phyloP scores from a whole-genome alignment of 2,329 filamentous ascomycete species.

The Coleophoma cylindrospora region DNA sequence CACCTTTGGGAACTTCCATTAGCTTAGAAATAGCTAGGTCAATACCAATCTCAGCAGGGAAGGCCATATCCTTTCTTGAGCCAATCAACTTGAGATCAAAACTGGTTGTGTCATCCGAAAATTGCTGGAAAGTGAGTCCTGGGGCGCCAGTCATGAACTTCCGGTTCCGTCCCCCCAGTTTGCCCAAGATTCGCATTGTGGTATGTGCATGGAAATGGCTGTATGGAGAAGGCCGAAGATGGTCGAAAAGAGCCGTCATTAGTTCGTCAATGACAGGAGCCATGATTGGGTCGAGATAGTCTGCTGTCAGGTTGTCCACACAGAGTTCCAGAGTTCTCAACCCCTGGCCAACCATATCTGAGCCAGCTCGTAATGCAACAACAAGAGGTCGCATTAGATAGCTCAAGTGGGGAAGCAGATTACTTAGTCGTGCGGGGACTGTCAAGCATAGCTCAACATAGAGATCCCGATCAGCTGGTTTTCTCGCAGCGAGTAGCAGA shows the following conservation, averaged over 20 bases:
- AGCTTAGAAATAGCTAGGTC: slow-evolving; percentile 86
- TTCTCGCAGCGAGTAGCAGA: slow-evolving; percentile 81
- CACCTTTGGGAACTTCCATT: slow-evolving; percentile 67
- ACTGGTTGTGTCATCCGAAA: slow-evolving; percentile 80
- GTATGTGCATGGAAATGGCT: slow-evolving; percentile 98
- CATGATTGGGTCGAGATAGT: slow-evolving; percentile 99
- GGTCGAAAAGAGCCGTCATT: slow-evolving; percentile 96
- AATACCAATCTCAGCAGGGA: slow-evolving; percentile 80
- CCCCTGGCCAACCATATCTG: slow-evolving; percentile 91
- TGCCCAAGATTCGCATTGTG: slow-evolving; percentile 94
- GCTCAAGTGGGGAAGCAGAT: slow-evolving; percentile 88
- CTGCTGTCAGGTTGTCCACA: slow-evolving; percentile 95
- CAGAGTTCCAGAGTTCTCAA: slow-evolving; percentile 91
- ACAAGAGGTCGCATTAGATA: slow-evolving; percentile 97
- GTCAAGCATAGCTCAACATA: slow-evolving; percentile 97
- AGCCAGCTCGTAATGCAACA: slow-evolving; percentile 87
- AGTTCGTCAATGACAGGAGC: slow-evolving; percentile 97
- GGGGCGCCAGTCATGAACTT: slow-evolving; percentile 92
- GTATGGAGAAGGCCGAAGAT: slow-evolving; percentile 88
- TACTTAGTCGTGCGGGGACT: slow-evolving; percentile 89
- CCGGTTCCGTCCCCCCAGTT: slow-evolving; percentile 89
- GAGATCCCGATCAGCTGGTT: slow-evolving; percentile 84
- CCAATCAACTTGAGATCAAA: slow-evolving; percentile 88
- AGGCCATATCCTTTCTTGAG: slow-evolving; percentile 81
- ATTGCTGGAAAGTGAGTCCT: slow-evolving; percentile 76